Conservation (phyloP, 495 filamentous ascomycete species). For the Penicillium salamii region DNA sequence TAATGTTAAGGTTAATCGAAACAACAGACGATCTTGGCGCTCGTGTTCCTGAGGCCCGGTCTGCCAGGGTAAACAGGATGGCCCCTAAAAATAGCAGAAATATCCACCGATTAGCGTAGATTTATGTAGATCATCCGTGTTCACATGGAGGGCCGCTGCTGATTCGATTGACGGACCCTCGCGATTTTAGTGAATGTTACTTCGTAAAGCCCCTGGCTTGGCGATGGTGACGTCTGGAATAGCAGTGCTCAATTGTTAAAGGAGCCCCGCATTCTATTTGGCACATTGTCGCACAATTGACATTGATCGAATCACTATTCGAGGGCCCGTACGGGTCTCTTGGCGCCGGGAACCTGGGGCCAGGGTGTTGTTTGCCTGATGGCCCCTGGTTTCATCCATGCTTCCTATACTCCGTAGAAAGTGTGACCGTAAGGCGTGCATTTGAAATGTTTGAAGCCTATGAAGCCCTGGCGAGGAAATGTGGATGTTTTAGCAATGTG, state of each 20-base stretch:
- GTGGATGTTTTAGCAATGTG: neutral
- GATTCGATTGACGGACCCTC: neutral
- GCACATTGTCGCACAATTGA: too few relatives aligned
- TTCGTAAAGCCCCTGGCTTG: neutral
- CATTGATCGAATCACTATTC: too few relatives aligned
- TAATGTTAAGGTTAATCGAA: neutral
- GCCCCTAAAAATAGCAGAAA: conserved; percentile 6
- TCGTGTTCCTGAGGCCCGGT: conserved; percentile 6
- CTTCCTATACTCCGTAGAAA: too few relatives aligned
- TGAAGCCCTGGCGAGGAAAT: neutral
- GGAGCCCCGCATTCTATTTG: too few relatives aligned
- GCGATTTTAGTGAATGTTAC: conserved; percentile 1
- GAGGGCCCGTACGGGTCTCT: too few relatives aligned
- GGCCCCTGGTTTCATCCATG: too few relatives aligned
- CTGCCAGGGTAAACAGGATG: neutral
- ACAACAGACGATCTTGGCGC: conserved; percentile 1
- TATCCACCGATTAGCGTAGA: neutral
- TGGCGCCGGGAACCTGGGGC: too few relatives aligned
- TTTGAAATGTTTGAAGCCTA: too few relatives aligned
- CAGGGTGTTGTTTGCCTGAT: too few relatives aligned
- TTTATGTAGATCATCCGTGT: conserved; percentile 4
- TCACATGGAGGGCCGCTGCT: neutral
- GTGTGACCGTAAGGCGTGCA: too few relatives aligned
- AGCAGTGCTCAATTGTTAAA: too few relatives aligned
- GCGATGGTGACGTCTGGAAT: too few relatives aligned